These are phyloP conservation scores for Cucurbitaria berberidis DNA, from an alignment of 2,329 filamentous ascomycete species.

Conservation along the genomic window DNA sequence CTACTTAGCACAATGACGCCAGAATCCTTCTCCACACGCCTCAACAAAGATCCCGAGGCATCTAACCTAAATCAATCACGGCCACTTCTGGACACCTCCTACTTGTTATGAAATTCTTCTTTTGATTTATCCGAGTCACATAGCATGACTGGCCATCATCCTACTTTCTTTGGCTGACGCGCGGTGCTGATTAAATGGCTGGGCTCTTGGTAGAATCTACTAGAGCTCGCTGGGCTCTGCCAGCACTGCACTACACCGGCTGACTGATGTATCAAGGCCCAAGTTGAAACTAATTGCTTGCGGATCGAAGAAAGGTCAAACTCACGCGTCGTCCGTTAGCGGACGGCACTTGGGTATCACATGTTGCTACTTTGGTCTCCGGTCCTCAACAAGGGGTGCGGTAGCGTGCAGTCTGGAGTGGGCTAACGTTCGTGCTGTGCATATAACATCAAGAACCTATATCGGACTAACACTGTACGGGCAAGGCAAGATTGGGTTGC, in stretches of 20 bases:
- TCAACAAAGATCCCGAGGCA: background rate
- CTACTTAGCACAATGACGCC: constrained; percentile 22
- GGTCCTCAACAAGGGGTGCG: background rate
- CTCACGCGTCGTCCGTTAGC: background rate
- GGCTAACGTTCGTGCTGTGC: no score
- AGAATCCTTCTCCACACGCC: constrained; percentile 10
- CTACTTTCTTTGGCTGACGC: constrained; percentile 11
- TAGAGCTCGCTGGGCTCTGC: constrained; percentile 2
- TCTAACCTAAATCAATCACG: no score
- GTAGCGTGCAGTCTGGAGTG: background rate
- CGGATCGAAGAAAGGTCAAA: background rate
- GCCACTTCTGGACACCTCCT: no score
- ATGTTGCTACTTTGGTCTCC: constrained; percentile 2
- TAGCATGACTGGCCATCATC: background rate
- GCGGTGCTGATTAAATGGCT: constrained; percentile 17
- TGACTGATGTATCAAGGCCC: background rate
- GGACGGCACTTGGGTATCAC: background rate
- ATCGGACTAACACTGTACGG: no score
- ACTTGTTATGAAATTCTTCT: background rate
- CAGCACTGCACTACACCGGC: constrained; percentile 12
- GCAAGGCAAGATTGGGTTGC: no score
- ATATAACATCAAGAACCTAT: no score
- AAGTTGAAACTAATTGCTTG: background rate
- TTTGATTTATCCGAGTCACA: background rate
- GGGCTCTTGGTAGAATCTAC: constrained; percentile 6